Conservation (phyloP, 345 rosid genomes). For the Leavenworthia alabamica region DNA sequence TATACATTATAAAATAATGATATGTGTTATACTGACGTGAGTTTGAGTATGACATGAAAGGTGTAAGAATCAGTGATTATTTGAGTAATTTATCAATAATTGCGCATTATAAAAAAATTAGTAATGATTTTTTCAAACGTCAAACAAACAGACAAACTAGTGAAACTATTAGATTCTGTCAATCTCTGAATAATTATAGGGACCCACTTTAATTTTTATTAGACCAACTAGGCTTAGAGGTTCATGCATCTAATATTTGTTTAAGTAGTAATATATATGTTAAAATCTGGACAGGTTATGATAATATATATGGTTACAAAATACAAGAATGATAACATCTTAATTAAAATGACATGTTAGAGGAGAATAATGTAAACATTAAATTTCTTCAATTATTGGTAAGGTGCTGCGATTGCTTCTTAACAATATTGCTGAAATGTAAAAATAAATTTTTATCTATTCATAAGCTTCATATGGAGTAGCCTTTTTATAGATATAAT, state of each 20-base stretch:
- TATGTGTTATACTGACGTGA: too few relatives aligned
- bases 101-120: background rate
- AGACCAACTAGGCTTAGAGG: constrained; percentile 21
- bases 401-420: too few relatives aligned
- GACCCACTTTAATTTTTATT: constrained; percentile 19
- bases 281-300: too few relatives aligned
- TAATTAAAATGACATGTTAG: background rate
- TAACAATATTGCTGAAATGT: too few relatives aligned
- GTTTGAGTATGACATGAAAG: too few relatives aligned
- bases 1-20: background rate
- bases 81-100: background rate
- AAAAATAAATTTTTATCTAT: too few relatives aligned
- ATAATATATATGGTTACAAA: background rate
- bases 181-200: background rate
- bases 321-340: background rate
- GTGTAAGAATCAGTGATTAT: too few relatives aligned
- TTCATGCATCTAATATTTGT: constrained; percentile 25
- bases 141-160: constrained; percentile 12
- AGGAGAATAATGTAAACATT: background rate
- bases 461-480: background rate
- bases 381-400: background rate
- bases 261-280: background rate
- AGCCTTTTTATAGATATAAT: too few relatives aligned
- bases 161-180: constrained; percentile 25
- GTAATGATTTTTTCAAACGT: background rate